Percentiles rank a stretch among this genome's conserved stretches.
phyloP scores from a whole-genome alignment of 495 filamentous ascomycete species.

The Baudoinia panamericana region DNA sequence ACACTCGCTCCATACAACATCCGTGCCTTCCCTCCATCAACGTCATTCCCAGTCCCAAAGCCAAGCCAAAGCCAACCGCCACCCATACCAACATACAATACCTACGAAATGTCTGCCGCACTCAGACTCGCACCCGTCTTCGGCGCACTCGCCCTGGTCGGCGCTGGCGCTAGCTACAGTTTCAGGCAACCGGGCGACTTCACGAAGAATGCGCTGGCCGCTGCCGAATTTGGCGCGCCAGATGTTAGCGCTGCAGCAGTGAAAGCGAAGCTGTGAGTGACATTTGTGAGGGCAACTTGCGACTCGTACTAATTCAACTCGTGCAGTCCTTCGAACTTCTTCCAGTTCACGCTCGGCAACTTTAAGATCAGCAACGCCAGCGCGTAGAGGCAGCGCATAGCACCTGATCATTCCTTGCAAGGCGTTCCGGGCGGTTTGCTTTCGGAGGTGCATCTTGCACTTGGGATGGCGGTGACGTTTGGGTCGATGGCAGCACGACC shows the following conservation, averaged over 20 bases:
- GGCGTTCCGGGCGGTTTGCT: neutral
- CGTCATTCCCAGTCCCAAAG: too few species aligned
- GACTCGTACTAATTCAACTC: neutral
- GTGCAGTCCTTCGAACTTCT: slow-evolving; percentile 16
- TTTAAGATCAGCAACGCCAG: slow-evolving; percentile 17
- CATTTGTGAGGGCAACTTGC: neutral
- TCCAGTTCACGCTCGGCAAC: slow-evolving; percentile 14
- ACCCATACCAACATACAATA: slow-evolving; percentile 1
- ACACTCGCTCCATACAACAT: too few species aligned
- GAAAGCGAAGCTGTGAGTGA: slow-evolving; percentile 19
- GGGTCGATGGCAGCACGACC: neutral
- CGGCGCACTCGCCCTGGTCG: slow-evolving; percentile 75
- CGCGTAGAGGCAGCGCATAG: too few species aligned
- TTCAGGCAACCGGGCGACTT: slow-evolving; percentile 9
- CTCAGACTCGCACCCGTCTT: slow-evolving; percentile 78
- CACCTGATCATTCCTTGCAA: too few species aligned
- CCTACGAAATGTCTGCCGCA: slow-evolving; percentile 12
- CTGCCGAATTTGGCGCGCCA: slow-evolving; percentile 7
- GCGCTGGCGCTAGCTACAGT: slow-evolving; percentile 16
- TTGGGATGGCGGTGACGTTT: neutral
- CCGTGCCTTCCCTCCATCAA: too few species aligned
- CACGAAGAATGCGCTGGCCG: slow-evolving; percentile 13
- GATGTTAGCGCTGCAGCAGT: slow-evolving; percentile 5
- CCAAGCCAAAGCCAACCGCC: neutral
- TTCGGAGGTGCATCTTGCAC: neutral